phyloP scores from a whole-genome alignment of 1,284 basidiomycete genomes.

The Gastroboletus turbinatus region DNA sequence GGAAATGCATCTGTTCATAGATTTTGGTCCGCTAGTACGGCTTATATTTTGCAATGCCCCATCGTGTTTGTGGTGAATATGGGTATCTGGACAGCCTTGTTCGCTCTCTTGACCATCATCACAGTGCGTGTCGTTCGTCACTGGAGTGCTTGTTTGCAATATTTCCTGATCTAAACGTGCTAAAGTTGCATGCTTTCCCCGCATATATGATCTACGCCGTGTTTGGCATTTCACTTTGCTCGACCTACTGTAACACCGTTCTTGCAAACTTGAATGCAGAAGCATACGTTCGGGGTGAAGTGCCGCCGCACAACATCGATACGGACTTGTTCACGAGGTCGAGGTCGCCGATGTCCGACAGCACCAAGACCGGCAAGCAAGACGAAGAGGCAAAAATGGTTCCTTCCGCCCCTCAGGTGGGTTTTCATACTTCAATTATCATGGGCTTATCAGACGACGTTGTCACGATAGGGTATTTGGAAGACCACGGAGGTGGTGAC shows the following conservation, averaged over 20 bases:
- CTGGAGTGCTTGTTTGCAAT: accelerated
- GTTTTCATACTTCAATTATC: background rate
- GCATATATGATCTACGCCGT: background rate
- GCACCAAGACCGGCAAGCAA: no score
- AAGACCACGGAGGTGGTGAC: no score
- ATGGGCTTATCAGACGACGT: no score
- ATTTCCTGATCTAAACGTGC: background rate
- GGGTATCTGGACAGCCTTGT: slow-evolving; percentile 17
- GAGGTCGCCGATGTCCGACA: background rate
- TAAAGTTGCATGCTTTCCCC: background rate
- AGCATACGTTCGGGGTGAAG: slow-evolving; percentile 8
- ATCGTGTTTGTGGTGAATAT: slow-evolving; percentile 13
- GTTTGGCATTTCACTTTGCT: slow-evolving; percentile 9
- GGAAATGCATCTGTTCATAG: background rate
- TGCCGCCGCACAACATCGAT: background rate
- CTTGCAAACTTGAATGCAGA: slow-evolving; percentile 19
- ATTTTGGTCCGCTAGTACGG: slow-evolving; percentile 2
- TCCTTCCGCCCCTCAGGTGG: background rate
- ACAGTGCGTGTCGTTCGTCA: slow-evolving; percentile 3
- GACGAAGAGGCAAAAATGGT: background rate
- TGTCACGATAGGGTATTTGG: no score
- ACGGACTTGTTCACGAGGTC: background rate
- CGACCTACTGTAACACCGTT: slow-evolving; percentile 17
- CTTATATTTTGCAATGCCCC: slow-evolving; percentile 11
- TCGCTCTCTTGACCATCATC: slow-evolving; percentile 14